A percentile compares a stretch with the other conserved stretches of the same genome.
phyloP scores from a whole-genome alignment of 2,329 filamentous ascomycete species.

The Aspergillus calidoustus region DNA sequence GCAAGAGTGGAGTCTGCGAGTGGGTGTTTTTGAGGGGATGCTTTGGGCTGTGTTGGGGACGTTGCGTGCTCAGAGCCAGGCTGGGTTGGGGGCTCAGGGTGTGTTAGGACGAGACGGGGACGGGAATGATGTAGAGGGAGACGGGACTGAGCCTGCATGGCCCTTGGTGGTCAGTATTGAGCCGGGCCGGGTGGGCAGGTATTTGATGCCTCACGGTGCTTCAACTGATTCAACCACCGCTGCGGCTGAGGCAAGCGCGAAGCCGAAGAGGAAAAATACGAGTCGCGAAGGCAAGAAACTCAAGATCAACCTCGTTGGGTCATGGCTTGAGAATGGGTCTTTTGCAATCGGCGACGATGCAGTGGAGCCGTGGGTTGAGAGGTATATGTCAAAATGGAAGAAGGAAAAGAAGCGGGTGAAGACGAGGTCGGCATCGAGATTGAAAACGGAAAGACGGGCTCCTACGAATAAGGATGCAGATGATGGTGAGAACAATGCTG shows the following conservation, averaged over 20 bases:
- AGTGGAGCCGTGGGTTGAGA: conserved; percentile 30
- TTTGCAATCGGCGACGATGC: background rate
- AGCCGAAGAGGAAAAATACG: conserved; percentile 14
- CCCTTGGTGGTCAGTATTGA: conserved; percentile 28
- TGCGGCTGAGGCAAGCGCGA: background rate
- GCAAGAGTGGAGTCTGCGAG: conserved; percentile 80
- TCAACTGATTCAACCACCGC: background rate
- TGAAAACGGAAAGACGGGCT: background rate
- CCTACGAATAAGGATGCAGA: conserved; percentile 13
- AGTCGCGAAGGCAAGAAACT: conserved; percentile 48
- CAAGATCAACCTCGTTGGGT: conserved; percentile 67
- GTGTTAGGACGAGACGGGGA: background rate
- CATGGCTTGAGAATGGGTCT: conserved; percentile 51
- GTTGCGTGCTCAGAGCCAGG: conserved; percentile 39
- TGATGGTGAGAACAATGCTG: conserved; percentile 15
- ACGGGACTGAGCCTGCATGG: conserved; percentile 11
- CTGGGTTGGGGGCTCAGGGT: background rate
- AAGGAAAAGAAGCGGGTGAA: conserved; percentile 1
- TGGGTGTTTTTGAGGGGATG: conserved; percentile 83
- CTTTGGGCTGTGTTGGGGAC: conserved; percentile 71
- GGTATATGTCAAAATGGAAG: conserved; percentile 38
- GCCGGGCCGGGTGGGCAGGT: conserved; percentile 23
- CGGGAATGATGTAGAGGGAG: background rate
- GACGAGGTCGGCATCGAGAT: background rate
- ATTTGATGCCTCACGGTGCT: conserved; percentile 36